Base-by-base conservation (phyloP, 2,329 filamentous ascomycete genomes). In the Aspergillus tubingensis region DNA sequence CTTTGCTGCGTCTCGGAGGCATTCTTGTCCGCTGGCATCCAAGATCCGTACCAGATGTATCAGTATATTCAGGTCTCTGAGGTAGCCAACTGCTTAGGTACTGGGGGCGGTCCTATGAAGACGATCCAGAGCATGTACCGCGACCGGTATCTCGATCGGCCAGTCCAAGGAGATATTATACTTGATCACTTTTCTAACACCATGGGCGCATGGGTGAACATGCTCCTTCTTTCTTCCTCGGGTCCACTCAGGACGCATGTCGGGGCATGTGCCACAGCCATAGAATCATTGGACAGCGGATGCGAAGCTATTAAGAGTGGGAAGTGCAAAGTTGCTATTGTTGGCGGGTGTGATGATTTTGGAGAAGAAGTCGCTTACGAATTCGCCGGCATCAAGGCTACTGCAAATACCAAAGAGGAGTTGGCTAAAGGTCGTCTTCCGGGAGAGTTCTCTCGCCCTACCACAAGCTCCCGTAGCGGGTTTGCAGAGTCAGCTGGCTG, bases 131-230 rank as follows among this genome's bases (percentile, higher is more conserved):
- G 91, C 69, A 97, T 98, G 92, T 96, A 97, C 84, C 94, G 92
- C 77, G 93, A 96, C 77, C 90, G 94, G 58, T 97, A 88, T 86
- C 85, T 96, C 65, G 94, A 98, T 81, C 64, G 64, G 8, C 60
- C 58, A 36, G 38, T 66, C 13, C 56, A 60, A 43, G 62, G 75
- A 78, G 94, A 98, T 73, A 96, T 98, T 74, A 86, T 98, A 2
- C 93, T 98, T 75, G 94, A 98, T 79, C 96, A 95, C 15, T 98
- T 98, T 83, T 96, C 98, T 85, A 98, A 98, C 84, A 98, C 94
- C 57, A 97, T 97, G 92, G 88, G 91, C 68, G 94, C 94, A n/a
- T 98, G 94, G 94, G 92, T 98, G 59, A 98, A 98, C 83, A 98
- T 98, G 94, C 83, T 98, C 78, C 83, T 98, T 66, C 83, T 98